Evolutionary conservation across 805 yeast genomes (phyloP).

Genomic region (Metschnikowia noctiluminum): DNA sequence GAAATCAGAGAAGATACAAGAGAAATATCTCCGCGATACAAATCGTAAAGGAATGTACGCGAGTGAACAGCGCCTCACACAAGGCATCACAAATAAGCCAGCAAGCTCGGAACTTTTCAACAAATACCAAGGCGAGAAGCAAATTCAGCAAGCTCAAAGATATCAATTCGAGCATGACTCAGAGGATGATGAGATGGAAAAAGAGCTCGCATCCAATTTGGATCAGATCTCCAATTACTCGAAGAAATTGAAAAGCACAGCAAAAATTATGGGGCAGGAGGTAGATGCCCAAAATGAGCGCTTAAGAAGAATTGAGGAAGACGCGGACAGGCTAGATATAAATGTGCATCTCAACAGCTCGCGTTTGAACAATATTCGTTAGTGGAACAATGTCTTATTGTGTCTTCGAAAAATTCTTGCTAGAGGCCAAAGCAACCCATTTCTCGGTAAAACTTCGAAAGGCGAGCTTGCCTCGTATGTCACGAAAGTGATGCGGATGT

Average conservation of each 20-base stretch:
- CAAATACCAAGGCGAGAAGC: conserved; percentile 51
- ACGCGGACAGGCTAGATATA: conserved; percentile 80
- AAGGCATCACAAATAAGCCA: conserved; percentile 49
- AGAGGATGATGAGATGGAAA: conserved; percentile 91
- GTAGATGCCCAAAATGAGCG: conserved; percentile 74
- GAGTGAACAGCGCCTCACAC: conserved; percentile 66
- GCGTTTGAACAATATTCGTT: conserved; percentile 53
- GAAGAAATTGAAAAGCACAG: conserved; percentile 66
- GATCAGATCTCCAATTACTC: conserved; percentile 73
- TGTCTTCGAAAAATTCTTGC: no score
- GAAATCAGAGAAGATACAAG: conserved; percentile 57
- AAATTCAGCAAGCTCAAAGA: conserved; percentile 56
- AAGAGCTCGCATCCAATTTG: conserved; percentile 78
- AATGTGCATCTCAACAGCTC: conserved; percentile 76
- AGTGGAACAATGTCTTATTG: not conserved
- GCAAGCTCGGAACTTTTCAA: conserved; percentile 34
- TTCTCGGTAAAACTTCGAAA: no score
- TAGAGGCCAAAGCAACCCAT: no score
- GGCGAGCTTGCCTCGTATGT: no score
- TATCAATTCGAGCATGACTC: conserved; percentile 86
- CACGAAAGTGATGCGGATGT: no score
- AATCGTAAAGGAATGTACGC: conserved; percentile 57
- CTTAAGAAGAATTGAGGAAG: conserved; percentile 72
- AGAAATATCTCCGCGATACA: conserved; percentile 58
- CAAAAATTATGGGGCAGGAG: conserved; percentile 71